Evolutionary conservation across 371 early-diverging fungal genomes (phyloP).

Genomic region (Actinomucor elegans): DNA sequence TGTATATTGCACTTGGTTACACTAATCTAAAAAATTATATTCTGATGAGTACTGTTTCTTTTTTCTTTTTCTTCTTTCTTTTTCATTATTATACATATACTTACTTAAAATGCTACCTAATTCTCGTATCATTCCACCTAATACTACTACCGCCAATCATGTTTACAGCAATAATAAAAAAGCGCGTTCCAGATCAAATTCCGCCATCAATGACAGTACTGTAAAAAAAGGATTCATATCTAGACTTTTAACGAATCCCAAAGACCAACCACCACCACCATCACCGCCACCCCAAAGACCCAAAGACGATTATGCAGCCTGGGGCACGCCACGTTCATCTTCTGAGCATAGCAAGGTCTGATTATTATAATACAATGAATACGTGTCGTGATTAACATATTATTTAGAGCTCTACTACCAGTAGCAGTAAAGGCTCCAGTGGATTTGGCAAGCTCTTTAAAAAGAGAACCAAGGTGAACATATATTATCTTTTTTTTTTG

Average conservation of each 20-base stretch:
- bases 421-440: background rate
- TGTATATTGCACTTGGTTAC: constrained; percentile 9
- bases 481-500: background rate
- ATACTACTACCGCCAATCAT: too few species aligned
- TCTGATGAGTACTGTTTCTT: background rate
- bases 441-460: constrained; percentile 26
- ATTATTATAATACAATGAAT: background rate
- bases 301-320: constrained; percentile 1
- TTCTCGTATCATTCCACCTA: constrained; percentile 23
- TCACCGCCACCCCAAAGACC: background rate
- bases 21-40: constrained; percentile 13
- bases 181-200: constrained; percentile 18
- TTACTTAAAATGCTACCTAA: constrained; percentile 20
- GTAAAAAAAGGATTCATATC: constrained; percentile 22
- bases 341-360: background rate
- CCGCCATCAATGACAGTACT: constrained; percentile 6
- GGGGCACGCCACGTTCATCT: background rate
- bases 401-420: background rate
- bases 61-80: constrained; percentile 4
- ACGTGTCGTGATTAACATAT: too few species aligned
- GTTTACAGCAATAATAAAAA: constrained; percentile 7
- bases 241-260: constrained; percentile 9
- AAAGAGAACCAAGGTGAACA: constrained; percentile 18
- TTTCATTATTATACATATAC: background rate
- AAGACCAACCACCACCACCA: background rate